A percentile compares a stretch with the other conserved stretches of the same genome.
phyloP scores from a whole-genome alignment of 2,329 filamentous ascomycete species.

The Penicillium decumbens region DNA sequence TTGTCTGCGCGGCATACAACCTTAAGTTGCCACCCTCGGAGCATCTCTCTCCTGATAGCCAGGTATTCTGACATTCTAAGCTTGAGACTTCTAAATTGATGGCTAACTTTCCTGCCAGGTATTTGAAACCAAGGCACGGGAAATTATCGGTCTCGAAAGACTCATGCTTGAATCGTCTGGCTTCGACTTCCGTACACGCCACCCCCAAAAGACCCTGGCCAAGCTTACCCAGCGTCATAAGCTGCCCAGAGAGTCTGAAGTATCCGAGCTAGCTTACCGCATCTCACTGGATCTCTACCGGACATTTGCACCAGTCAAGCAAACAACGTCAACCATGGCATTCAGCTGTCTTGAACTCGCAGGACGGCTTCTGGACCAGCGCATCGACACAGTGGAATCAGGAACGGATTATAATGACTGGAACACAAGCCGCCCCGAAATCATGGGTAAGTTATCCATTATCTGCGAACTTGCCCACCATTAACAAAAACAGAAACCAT shows the following conservation, averaged over 20 bases:
- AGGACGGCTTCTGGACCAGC: slow-evolving; percentile 59
- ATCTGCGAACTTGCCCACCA: slow-evolving; percentile 25
- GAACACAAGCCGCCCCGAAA: slow-evolving; percentile 44
- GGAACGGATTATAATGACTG: slow-evolving; percentile 49
- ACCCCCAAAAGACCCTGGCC: slow-evolving; percentile 77
- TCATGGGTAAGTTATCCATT: slow-evolving; percentile 49
- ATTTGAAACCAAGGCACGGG: slow-evolving; percentile 73
- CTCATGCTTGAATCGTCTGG: slow-evolving; percentile 87
- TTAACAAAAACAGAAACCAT: slow-evolving; percentile 61
- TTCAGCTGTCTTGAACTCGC: slow-evolving; percentile 78
- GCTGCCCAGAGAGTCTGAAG: slow-evolving; percentile 49
- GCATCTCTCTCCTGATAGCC: slow-evolving; percentile 72
- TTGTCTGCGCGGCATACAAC: slow-evolving; percentile 85
- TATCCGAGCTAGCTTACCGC: slow-evolving; percentile 68
- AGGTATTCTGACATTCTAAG: slow-evolving; percentile 46
- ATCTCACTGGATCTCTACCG: slow-evolving; percentile 87
- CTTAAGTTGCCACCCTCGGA: slow-evolving; percentile 66
- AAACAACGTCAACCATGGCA: slow-evolving; percentile 78
- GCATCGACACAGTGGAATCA: slow-evolving; percentile 48
- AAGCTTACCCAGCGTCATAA: slow-evolving; percentile 66
- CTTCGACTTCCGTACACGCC: slow-evolving; percentile 88
- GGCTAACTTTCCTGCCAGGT: slow-evolving; percentile 47
- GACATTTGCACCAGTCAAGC: slow-evolving; percentile 88
- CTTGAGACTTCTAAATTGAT: neutral
- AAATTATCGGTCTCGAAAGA: slow-evolving; percentile 83